Percentiles rank a stretch among this genome's conserved stretches.
Conservation (phyloP, 495 filamentous ascomycete genomes). For the Hypomontagnella monticulosa region DNA sequence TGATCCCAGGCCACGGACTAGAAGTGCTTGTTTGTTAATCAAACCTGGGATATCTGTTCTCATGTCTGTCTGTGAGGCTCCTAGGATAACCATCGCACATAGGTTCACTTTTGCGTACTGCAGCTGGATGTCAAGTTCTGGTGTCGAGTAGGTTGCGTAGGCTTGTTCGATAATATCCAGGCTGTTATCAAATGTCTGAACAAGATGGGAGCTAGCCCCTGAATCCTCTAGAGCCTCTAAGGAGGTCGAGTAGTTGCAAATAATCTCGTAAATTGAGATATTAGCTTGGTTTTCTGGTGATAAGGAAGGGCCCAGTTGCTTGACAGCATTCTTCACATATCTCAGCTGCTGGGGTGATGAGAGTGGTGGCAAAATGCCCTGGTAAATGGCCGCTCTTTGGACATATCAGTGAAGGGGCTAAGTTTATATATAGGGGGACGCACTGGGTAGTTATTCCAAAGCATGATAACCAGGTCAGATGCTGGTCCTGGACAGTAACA, state of each 20-base stretch:
- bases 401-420: background rate
- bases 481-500: background rate
- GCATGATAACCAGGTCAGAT: background rate
- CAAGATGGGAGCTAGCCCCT: background rate
- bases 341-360: background rate
- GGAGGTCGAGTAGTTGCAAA: background rate
- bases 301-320: background rate
- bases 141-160: background rate
- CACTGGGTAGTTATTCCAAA: background rate
- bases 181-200: background rate
- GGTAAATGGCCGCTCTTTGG: background rate
- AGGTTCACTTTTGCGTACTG: background rate
- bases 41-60: background rate
- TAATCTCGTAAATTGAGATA: background rate
- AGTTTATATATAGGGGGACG: background rate
- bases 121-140: background rate
- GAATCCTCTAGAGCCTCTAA: background rate
- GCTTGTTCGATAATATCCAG: background rate
- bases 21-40: background rate
- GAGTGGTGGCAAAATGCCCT: background rate
- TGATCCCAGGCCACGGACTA: background rate
- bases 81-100: background rate
- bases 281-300: background rate
- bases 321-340: background rate
- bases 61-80: background rate